Conservation (phyloP, 495 filamentous ascomycete species). For the Elaphomyces granulatus region DNA sequence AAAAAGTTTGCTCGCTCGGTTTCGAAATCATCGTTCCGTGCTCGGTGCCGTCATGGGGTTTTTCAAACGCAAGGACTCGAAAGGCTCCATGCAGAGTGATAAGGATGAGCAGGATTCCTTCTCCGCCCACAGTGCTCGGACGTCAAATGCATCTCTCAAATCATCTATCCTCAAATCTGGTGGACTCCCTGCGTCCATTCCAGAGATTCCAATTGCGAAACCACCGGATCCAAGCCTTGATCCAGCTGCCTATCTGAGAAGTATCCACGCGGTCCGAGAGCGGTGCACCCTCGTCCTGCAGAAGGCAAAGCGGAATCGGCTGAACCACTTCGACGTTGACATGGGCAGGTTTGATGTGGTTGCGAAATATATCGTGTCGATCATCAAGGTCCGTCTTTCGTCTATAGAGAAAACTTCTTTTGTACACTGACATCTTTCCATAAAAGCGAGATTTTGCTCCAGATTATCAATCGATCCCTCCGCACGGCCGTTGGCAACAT, state of each 20-base stretch:
- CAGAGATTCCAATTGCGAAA: slow-evolving; percentile 60
- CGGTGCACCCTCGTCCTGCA: slow-evolving; percentile 55
- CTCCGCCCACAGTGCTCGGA: slow-evolving; percentile 36
- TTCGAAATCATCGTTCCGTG: too few species aligned
- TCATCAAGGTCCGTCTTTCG: slow-evolving; percentile 64
- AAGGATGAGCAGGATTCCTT: slow-evolving; percentile 32
- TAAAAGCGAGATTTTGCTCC: slow-evolving; percentile 73
- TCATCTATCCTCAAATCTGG: slow-evolving; percentile 36
- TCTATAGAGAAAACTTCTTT: not conserved
- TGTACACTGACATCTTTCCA: not conserved
- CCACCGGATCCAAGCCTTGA: slow-evolving; percentile 83
- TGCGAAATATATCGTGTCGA: slow-evolving; percentile 81
- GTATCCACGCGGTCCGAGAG: slow-evolving; percentile 78
- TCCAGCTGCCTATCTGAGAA: slow-evolving; percentile 82
- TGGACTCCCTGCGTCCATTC: slow-evolving; percentile 33
- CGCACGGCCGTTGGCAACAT: slow-evolving; percentile 59
- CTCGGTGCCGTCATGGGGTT: slow-evolving; percentile 42
- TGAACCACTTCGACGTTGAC: slow-evolving; percentile 87
- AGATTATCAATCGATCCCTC: slow-evolving; percentile 68
- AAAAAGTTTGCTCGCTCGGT: too few species aligned
- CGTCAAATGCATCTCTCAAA: slow-evolving; percentile 39
- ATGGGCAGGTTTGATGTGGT: slow-evolving; percentile 76
- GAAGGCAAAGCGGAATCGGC: slow-evolving; percentile 62
- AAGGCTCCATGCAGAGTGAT: slow-evolving; percentile 35
- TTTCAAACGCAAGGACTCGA: slow-evolving; percentile 48